A percentile compares a stretch with the other conserved stretches of the same genome.
Evolutionary conservation across 805 yeast species (phyloP).

Genomic region (Alloascoidea hylecoeti): DNA sequence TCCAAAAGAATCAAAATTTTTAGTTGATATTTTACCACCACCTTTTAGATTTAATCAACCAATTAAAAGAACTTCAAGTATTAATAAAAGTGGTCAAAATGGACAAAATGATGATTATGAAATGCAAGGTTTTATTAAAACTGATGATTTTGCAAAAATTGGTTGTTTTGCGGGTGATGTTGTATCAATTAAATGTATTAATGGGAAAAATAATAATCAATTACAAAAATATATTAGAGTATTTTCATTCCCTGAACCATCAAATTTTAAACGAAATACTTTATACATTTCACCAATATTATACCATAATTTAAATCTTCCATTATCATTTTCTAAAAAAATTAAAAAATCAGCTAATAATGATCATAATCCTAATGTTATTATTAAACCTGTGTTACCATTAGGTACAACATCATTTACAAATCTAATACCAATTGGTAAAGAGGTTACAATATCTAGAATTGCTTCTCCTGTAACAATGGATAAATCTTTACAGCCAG

Average conservation of each 20-base stretch:
- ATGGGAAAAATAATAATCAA: conserved; percentile 5
- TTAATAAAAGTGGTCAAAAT: too few species aligned
- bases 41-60: conserved; percentile 1
- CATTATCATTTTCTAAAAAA: too few species aligned
- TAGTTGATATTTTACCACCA: background rate
- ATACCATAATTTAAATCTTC: conserved; percentile 29
- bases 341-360: conserved; percentile 8
- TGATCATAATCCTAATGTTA: too few species aligned
- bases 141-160: conserved; percentile 35
- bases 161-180: conserved; percentile 62
- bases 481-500: conserved; percentile 45
- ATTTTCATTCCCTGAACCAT: conserved; percentile 55
- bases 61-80: too few species aligned
- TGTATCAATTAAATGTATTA: conserved; percentile 20
- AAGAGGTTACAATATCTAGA: conserved; percentile 49
- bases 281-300: conserved; percentile 54
- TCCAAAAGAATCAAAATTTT: background rate
- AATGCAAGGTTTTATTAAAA: conserved; percentile 28
- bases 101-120: conserved; percentile 27
- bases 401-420: background rate
- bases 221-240: conserved; percentile 24
- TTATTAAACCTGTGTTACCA: conserved; percentile 7
- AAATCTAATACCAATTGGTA: conserved; percentile 31
- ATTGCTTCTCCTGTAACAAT: conserved; percentile 58
- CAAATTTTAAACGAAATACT: conserved; percentile 21